These are phyloP conservation scores for Blepharisma japonicum DNA, from an alignment of 73 alveolate species.

Conservation along the genomic window DNA sequence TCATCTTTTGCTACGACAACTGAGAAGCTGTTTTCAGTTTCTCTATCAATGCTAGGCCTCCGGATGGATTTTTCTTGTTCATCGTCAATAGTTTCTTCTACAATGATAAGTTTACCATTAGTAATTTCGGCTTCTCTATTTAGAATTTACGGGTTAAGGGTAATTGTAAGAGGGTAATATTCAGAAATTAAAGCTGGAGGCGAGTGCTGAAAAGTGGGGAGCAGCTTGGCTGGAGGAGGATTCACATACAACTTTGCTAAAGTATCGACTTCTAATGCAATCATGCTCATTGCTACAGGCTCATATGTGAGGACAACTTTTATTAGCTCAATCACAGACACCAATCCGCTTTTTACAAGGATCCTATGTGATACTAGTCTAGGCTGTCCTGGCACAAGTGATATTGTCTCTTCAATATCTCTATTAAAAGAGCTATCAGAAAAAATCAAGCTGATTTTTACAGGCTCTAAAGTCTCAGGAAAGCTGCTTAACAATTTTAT, in stretches of 20 bases:
- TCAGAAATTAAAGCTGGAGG: conserved; percentile 20
- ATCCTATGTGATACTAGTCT: neutral
- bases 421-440: conserved; percentile 12
- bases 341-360: neutral
- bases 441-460: neutral
- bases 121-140: neutral
- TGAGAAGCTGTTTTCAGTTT: neutral
- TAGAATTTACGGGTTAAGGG: conserved; percentile 2
- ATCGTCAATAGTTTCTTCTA: neutral
- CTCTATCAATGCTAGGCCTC: neutral
- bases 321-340: neutral
- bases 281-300: conserved; percentile 12
- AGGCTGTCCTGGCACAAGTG: neutral
- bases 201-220: conserved; percentile 7
- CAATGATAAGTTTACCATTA: neutral
- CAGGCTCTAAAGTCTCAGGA: neutral
- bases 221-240: neutral
- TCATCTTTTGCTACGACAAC: neutral
- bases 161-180: neutral
- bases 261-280: neutral
- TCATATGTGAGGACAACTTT: neutral
- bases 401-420: conserved; percentile 2
- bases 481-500: neutral
- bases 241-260: neutral
- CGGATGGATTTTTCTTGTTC: neutral